phyloP scores from a whole-genome alignment of 1,284 basidiomycete species.

The Leccinum fallax region DNA sequence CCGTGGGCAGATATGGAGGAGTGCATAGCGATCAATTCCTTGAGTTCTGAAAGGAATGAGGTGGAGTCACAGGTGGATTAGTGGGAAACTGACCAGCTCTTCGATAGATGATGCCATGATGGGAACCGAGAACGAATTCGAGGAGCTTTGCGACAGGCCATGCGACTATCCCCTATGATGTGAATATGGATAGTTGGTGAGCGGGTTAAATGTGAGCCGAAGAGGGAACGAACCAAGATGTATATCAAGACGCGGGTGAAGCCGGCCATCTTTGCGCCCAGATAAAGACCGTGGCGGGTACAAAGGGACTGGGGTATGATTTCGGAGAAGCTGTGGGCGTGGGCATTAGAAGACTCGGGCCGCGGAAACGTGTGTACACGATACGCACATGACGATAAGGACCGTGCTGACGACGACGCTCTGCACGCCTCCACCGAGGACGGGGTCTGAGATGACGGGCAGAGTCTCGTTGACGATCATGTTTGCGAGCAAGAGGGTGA shows the following conservation, averaged over 20 bases:
- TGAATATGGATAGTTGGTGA: background rate
- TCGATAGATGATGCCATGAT: constrained; percentile 63
- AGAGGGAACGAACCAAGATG: constrained; percentile 52
- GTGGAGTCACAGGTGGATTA: background rate
- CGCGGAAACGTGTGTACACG: background rate
- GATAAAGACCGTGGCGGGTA: constrained; percentile 88
- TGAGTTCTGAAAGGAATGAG: constrained; percentile 47
- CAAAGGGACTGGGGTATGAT: constrained; percentile 92
- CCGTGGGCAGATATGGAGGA: constrained; percentile 56
- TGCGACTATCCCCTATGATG: constrained; percentile 65
- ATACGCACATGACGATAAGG: constrained; percentile 81
- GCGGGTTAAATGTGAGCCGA: constrained; percentile 2
- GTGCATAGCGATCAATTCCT: constrained; percentile 76
- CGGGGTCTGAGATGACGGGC: constrained; percentile 86
- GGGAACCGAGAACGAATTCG: constrained; percentile 62
- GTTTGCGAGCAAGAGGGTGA: constrained; percentile 81
- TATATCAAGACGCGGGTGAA: constrained; percentile 74
- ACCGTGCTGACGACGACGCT: constrained; percentile 85
- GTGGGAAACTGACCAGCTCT: constrained; percentile 37
- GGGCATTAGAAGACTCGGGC: background rate
- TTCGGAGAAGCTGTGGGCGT: constrained; percentile 72
- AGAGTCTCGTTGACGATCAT: constrained; percentile 93
- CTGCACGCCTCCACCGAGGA: constrained; percentile 83
- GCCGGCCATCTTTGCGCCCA: constrained; percentile 89
- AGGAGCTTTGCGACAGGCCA: constrained; percentile 80